phyloP scores from a whole-genome alignment of 73 alveolate genomes.

The Paramecium sonneborni region DNA sequence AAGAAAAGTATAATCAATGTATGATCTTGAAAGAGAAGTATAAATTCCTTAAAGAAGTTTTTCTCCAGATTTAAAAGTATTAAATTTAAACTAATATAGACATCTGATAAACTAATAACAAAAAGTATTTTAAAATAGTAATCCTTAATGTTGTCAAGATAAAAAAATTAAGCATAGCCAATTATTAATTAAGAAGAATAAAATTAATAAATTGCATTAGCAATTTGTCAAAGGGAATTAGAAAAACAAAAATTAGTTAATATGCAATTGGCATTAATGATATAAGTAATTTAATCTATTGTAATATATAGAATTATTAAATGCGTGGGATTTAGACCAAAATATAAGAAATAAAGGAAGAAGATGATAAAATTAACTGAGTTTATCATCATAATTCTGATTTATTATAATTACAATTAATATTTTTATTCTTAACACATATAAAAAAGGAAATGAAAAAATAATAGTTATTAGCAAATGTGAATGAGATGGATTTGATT shows the following conservation, averaged over 20 bases:
- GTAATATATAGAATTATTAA: neutral
- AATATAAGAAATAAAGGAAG: neutral
- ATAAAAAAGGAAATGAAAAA: neutral
- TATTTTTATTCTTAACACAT: neutral
- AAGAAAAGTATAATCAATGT: conserved; percentile 42
- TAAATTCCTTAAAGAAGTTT: neutral
- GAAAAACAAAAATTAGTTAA: conserved; percentile 5
- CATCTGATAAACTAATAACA: neutral
- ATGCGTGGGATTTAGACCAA: neutral
- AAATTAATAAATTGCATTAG: conserved; percentile 1
- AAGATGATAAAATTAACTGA: conserved; percentile 2
- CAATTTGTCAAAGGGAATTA: neutral
- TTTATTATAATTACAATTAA: neutral
- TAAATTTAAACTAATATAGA: neutral
- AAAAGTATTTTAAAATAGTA: neutral
- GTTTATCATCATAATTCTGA: neutral
- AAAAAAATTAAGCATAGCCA: neutral
- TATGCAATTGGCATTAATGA: conserved; percentile 26
- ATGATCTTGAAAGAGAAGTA: conserved; percentile 21
- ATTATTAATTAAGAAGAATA: neutral
- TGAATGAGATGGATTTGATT: conserved; percentile 32
- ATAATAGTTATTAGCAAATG: neutral
- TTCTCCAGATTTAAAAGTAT: conserved; percentile 11
- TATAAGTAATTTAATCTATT: neutral
- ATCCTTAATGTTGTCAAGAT: neutral